A percentile compares a stretch with the other conserved stretches of the same genome.
Evolutionary conservation across 1,139 yeast genomes (phyloP).

Genomic region (Magnusiomyces paraingens): DNA sequence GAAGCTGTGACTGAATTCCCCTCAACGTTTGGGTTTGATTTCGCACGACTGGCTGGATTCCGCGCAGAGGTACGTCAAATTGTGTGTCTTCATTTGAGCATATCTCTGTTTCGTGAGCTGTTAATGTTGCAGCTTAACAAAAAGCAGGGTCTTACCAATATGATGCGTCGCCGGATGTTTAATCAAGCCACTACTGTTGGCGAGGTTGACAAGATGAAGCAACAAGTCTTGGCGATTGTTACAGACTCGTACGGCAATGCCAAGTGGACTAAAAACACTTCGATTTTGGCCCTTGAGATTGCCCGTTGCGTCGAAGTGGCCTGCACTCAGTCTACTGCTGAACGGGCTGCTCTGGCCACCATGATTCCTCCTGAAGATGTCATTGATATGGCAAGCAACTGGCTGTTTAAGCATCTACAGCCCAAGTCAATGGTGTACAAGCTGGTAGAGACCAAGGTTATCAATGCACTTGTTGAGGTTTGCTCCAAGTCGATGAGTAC

Average conservation of each 20-base stretch:
- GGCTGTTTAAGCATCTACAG: slow-evolving; percentile 82
- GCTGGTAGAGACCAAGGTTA: slow-evolving; percentile 52
- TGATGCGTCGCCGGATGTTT: slow-evolving; percentile 7
- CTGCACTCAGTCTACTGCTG: background rate
- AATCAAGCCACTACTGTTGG: slow-evolving; percentile 12
- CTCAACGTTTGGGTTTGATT: slow-evolving; percentile 77
- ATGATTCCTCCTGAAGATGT: slow-evolving; percentile 9
- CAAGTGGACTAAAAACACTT: slow-evolving; percentile 83
- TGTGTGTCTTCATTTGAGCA: slow-evolving; percentile 71
- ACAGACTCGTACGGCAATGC: slow-evolving; percentile 82
- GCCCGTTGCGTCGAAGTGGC: slow-evolving; percentile 38
- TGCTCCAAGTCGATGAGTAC: slow-evolving; percentile 19
- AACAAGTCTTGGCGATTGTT: slow-evolving; percentile 69
- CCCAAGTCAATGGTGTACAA: slow-evolving; percentile 77
- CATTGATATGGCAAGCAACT: slow-evolving; percentile 61
- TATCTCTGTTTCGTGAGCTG: slow-evolving; percentile 65
- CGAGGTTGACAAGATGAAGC: slow-evolving; percentile 36
- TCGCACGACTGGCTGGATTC: slow-evolving; percentile 65
- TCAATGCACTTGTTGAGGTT: slow-evolving; percentile 22
- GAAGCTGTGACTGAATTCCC: slow-evolving; percentile 70
- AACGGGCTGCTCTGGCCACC: background rate
- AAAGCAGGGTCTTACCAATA: slow-evolving; percentile 18
- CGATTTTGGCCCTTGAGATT: slow-evolving; percentile 65
- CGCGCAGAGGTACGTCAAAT: slow-evolving; percentile 83
- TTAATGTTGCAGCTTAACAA: slow-evolving; percentile 32